A percentile compares a stretch with the other conserved stretches of the same genome.
phyloP scores from a whole-genome alignment of 257 asterid genomes.

The Jacaranda mimosifolia region DNA sequence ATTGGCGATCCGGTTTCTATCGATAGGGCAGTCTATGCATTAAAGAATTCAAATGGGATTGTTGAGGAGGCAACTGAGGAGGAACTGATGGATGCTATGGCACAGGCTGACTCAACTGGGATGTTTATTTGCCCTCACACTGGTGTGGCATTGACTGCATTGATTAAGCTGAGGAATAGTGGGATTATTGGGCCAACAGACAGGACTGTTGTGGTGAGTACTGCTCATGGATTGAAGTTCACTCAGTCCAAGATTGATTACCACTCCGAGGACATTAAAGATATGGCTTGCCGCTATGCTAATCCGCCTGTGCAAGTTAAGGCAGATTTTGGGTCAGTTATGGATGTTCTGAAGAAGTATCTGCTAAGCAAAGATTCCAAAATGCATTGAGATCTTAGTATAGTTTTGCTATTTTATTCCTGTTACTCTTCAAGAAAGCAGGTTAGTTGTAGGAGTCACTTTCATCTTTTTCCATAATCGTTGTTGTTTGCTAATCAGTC shows the following conservation, averaged over 20 bases:
- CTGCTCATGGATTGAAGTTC: constrained; percentile 92
- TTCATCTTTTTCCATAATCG: neutral
- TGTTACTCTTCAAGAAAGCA: constrained; percentile 12
- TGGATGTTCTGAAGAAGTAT: constrained; percentile 87
- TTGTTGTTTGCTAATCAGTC: constrained; percentile 20
- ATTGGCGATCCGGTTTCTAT: constrained; percentile 92
- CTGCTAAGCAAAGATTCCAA: constrained; percentile 65
- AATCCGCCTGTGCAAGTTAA: constrained; percentile 87
- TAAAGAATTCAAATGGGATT: constrained; percentile 72
- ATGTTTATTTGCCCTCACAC: constrained; percentile 96
- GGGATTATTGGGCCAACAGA: constrained; percentile 74
- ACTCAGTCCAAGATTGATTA: constrained; percentile 83
- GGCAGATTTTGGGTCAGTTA: constrained; percentile 88
- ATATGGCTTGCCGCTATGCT: constrained; percentile 76
- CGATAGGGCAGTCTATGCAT: constrained; percentile 80
- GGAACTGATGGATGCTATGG: constrained; percentile 93
- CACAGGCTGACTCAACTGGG: constrained; percentile 91
- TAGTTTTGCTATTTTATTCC: constrained; percentile 41
- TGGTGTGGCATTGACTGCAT: constrained; percentile 83
- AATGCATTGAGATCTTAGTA: constrained; percentile 39
- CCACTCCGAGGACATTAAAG: constrained; percentile 73
- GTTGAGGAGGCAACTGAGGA: constrained; percentile 94
- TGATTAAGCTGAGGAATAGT: constrained; percentile 74
- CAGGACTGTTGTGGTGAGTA: constrained; percentile 88
- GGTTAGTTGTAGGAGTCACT: constrained; percentile 40